Evolutionary conservation across 1,139 yeast genomes (phyloP), one percentile per base, ranked within the genome.

Genomic region (Candida glucosophila): DNA sequence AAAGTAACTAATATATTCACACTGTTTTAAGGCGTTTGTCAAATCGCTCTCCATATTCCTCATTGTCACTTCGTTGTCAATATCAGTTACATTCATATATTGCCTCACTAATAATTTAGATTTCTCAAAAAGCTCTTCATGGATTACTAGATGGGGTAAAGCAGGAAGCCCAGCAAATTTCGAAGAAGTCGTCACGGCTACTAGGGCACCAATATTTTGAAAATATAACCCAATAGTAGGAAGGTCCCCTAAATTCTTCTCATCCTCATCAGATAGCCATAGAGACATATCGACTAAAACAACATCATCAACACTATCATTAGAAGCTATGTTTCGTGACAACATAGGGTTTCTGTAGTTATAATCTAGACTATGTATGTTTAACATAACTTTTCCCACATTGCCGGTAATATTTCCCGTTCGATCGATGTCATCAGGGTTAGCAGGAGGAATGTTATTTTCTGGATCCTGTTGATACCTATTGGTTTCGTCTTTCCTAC

Each of bases 1-100:
- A 23, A 85, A 59, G 44, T 67, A 85, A 1, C 73, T 52, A 14
- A 85, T 55, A 36, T 67, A 74, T 47, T 88, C 97, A 53, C 97
- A 88, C 31, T 64, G 67, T n/a, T 49, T 43, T 14, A 61, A 54
- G 5, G 69, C 58, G 10, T 38, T 39, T 10, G 49, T 48, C 5
- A 67, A 49, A 20, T 52, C 40, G 4, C 43, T 44, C 31, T 69
- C 58, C 42, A 73, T 45, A 12, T 52, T 54, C 34, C 62, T 68
- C 41, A 56, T 33, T 30, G 49, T 41, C 24, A 64, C 26, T 27
- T 63, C 56, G 32, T 39, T 38, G 4, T 57, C 48, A 27, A 57
- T 28, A 22, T 57, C 50, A 3, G 75, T 58, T 4, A 53, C 46
- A 28, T 75, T 66, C 18, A 65, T 46, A 20, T 57, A 49, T 19